Base-by-base conservation (phyloP, 2,329 filamentous ascomycete species). In the Nakataea oryzae region DNA sequence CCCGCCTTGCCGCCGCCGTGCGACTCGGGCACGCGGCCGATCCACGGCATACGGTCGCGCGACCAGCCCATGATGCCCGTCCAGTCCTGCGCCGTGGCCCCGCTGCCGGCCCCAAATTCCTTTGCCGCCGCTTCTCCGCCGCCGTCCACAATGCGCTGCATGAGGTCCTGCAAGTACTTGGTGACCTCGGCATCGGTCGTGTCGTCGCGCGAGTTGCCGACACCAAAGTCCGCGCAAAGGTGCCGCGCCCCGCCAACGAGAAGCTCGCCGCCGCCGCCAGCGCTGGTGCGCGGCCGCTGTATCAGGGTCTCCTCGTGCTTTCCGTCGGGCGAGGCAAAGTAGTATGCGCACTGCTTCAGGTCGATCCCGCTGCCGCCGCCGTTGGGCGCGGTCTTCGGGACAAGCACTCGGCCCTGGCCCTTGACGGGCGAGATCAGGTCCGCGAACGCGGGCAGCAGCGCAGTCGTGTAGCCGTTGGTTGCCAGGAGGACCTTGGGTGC, bases 391-490 rank as follows among this genome's bases (percentile, higher is more conserved):
- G n/a, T n/a, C 0, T 86, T 85, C 6, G 88, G 87, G 3, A 79
- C 68, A 26, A 93, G 79, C 0, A 87, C 83, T 55, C 82, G 83
- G 75, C 93, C 85, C 69, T 93, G 86, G 1, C 90, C 91, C 28
- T 89, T 80, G 2, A 89, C 86, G 0, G 92, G 92, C 3, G 93
- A 84, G 65, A 96, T 88, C 11, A 92, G 79, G 65, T 86, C 84
- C 11, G 82, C 78, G 67, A 93, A 87, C 41, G 76, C 70, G 0
- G 90, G 90, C 1, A 93, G 75, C 4, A 96, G 79, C 64, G 86
- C 81, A 1, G 90, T 90, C 0, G 91, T 93, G 73, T 96, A 96
- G 3, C 79, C 93, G 70, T 96, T 96, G 0, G 89, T 93, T 5
- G 90, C 88, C 21, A 96, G 81, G 24, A 96, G 79, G 26, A 96